Base-by-base conservation (phyloP, 1,284 basidiomycete genomes). In the Anthracocystis panici-leucophaei region DNA sequence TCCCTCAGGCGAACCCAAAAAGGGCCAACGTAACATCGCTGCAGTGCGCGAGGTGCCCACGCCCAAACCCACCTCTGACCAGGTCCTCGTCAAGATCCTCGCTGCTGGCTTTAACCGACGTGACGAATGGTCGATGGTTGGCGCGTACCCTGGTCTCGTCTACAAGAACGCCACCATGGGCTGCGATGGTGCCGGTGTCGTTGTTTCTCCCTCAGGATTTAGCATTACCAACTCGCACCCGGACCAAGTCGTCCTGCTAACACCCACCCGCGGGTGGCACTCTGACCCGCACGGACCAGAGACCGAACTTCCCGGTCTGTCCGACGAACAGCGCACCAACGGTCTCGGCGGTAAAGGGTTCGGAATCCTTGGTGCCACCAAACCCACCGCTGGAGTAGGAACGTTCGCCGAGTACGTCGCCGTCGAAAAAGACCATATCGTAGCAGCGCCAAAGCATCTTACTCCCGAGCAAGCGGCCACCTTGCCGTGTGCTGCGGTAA, bases 61-160 rank as follows among this genome's bases (percentile, higher is more conserved):
- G 9, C 79, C 80, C n/a, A 54, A 53, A 18, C 65, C 72, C 6
- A 55, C 33, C 1, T 53, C 65, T 0, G 63, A 74, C 41, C 67
- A 76, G 56, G 77, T 82, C 16, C 64, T 82, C 14, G 69, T 82
- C 56, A 79, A 79, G 71, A 75, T 83, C 51, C 69, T 86, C 18
- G 92, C 92, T 10, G 91, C 88, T 0, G 90, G 89, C n/a, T 92
- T 92, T 87, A 94, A 94, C 82, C 91, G 91, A 72, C 87, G 91
- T 79, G 93, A 93, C 82, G 92, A 93, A 75, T 94, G 92, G 92
- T 78, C 78, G 2, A 88, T 91, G 38, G 88, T 89, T 66, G 91
- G 91, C 16, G 86, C 88, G 74, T 93, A 94, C 78, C 92, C 92
- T 0, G 87, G 88, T 6, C 90, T 93, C 42, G 85, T 85, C 2